phyloP scores from a whole-genome alignment of 2,329 filamentous ascomycete species.

The Sporothrix brasiliensis region DNA sequence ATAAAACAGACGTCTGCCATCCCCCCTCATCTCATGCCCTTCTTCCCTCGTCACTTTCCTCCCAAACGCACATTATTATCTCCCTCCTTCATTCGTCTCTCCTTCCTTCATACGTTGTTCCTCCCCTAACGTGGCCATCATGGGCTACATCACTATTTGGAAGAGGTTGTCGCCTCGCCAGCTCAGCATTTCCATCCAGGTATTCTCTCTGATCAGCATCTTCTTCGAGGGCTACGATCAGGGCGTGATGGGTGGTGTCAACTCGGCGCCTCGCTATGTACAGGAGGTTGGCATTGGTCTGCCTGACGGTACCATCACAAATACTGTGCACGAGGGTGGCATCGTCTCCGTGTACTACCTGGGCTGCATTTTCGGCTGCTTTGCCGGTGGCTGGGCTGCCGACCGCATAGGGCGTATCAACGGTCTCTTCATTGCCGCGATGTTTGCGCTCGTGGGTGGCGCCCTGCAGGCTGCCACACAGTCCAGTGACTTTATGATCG shows the following conservation, averaged over 20 bases:
- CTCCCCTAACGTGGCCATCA: conserved; percentile 40
- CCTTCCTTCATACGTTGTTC: conserved; percentile 16
- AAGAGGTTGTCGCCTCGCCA: conserved; percentile 48
- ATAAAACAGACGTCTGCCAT: conserved; percentile 15
- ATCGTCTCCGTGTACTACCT: conserved; percentile 58
- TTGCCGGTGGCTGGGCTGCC: conserved; percentile 47
- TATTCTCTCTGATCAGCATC: conserved; percentile 41
- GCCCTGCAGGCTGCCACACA: conserved; percentile 52
- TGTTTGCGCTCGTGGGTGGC: conserved; percentile 54
- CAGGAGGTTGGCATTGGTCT: conserved; percentile 51
- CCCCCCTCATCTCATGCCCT: not conserved
- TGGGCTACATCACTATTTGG: conserved; percentile 49
- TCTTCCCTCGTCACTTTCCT: not conserved
- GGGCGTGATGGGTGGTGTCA: conserved; percentile 58
- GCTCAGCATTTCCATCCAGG: conserved; percentile 46
- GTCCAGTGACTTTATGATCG: conserved; percentile 52
- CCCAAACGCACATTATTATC: not conserved
- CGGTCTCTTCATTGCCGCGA: conserved; percentile 50
- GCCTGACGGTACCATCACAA: conserved; percentile 51
- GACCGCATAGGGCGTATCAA: conserved; percentile 57
- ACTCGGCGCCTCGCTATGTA: conserved; percentile 48
- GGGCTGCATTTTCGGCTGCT: conserved; percentile 41
- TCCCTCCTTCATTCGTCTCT: not conserved
- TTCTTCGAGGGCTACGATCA: conserved; percentile 56
- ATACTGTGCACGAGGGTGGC: conserved; percentile 54